Conservation (phyloP, 1,284 basidiomycete species). For the Fistulina hepatica region DNA sequence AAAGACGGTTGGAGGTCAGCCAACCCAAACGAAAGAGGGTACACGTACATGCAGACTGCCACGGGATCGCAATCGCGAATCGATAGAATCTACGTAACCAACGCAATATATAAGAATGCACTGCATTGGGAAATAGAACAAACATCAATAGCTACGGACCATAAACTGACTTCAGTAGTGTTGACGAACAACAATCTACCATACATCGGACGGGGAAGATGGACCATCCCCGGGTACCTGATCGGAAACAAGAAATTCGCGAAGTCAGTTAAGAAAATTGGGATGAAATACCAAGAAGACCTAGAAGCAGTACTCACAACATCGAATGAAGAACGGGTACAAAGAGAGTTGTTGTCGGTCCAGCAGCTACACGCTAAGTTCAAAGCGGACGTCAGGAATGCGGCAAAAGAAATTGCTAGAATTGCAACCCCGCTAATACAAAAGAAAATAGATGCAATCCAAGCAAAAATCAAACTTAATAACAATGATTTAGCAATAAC, state of each 20-base stretch:
- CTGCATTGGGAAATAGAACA: conserved; percentile 10
- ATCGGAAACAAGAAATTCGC: no score
- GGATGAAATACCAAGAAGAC: conserved; percentile 10
- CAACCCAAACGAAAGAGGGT: background rate
- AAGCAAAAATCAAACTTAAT: no score
- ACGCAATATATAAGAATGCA: background rate
- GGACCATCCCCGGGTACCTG: conserved; percentile 9
- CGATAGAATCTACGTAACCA: background rate
- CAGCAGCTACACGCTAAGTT: background rate
- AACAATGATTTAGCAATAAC: no score
- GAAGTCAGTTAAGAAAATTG: background rate
- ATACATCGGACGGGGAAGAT: conserved; percentile 10
- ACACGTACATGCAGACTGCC: background rate
- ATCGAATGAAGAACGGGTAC: background rate
- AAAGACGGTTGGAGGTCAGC: conserved; percentile 9
- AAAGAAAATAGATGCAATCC: background rate
- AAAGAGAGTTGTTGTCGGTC: background rate
- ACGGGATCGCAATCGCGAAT: background rate
- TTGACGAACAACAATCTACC: conserved; percentile 4
- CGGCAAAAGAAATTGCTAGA: background rate
- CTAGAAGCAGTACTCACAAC: no score
- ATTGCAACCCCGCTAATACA: background rate
- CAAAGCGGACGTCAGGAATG: background rate
- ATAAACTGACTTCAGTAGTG: conserved; percentile 7
- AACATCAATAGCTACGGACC: conserved; percentile 7